Conservation (phyloP, 2,329 filamentous ascomycete species). For the Ophiosphaerella narmari region DNA sequence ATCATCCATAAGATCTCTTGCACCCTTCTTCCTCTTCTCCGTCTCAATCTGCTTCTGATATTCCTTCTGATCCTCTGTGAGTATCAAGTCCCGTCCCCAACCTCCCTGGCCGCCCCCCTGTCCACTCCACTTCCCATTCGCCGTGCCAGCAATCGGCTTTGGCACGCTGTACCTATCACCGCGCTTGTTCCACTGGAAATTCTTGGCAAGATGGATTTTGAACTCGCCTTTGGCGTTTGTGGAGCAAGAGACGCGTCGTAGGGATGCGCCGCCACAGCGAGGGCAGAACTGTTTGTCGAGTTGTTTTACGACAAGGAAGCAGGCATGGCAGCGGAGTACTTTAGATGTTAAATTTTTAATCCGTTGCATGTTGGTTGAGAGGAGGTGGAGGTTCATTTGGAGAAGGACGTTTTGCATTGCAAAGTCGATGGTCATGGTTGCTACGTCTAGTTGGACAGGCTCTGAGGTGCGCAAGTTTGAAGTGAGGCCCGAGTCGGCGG, state of each 20-base stretch:
- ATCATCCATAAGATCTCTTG: slow-evolving; percentile 90
- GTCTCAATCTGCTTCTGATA: slow-evolving; percentile 68
- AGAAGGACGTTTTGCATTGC: slow-evolving; percentile 97
- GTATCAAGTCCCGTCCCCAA: slow-evolving; percentile 82
- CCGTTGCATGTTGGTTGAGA: slow-evolving; percentile 77
- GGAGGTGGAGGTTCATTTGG: slow-evolving; percentile 89
- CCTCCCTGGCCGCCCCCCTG: slow-evolving; percentile 79
- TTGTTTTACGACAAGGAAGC: slow-evolving; percentile 80
- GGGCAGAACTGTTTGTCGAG: slow-evolving; percentile 92
- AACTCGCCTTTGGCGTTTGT: slow-evolving; percentile 82
- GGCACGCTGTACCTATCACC: slow-evolving; percentile 93
- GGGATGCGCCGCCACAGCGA: slow-evolving; percentile 82
- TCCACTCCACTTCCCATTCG: slow-evolving; percentile 73
- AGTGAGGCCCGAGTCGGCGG: slow-evolving; percentile 58
- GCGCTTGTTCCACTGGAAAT: slow-evolving; percentile 94
- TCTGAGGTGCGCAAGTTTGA: slow-evolving; percentile 51
- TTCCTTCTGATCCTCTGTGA: slow-evolving; percentile 97
- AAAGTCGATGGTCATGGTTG: slow-evolving; percentile 93
- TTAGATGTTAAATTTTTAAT: slow-evolving; percentile 86
- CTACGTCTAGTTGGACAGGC: slow-evolving; percentile 75
- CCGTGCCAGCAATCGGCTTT: slow-evolving; percentile 80
- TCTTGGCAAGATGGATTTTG: slow-evolving; percentile 84
- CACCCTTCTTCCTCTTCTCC: slow-evolving; percentile 65
- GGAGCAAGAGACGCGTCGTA: slow-evolving; percentile 83
- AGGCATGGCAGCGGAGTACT: slow-evolving; percentile 82